Evolutionary conservation across 169 alveolate genomes (phyloP).

Genomic region (Cryptosporidium ubiquitum): DNA sequence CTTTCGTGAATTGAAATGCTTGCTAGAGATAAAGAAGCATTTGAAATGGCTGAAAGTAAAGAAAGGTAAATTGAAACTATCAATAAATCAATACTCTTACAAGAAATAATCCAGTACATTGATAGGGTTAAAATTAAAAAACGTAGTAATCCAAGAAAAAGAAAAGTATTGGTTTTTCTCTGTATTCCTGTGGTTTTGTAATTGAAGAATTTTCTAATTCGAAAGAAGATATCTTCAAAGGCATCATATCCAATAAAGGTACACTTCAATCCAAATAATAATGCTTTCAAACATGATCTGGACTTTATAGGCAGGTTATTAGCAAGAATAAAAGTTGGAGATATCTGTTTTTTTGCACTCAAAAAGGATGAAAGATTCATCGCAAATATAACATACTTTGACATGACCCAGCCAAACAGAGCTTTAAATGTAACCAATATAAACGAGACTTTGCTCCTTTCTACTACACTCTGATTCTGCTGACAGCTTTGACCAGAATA

Average conservation of each 20-base stretch:
- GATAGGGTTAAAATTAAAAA: neutral
- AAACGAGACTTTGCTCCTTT: neutral
- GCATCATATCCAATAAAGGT: constrained; percentile 61
- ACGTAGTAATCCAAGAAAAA: neutral
- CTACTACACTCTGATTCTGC: neutral
- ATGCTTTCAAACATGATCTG: neutral
- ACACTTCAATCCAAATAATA: constrained; percentile 31
- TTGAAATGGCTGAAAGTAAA: constrained; percentile 22
- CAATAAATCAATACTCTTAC: constrained; percentile 15
- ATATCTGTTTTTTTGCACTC: constrained; percentile 5
- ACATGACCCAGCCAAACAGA: neutral
- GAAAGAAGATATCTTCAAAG: constrained; percentile 20
- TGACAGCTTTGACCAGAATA: neutral
- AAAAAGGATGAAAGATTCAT: neutral
- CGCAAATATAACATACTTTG: neutral
- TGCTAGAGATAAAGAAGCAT: constrained; percentile 34
- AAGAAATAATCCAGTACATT: constrained; percentile 24
- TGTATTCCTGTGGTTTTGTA: neutral
- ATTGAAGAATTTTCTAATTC: neutral
- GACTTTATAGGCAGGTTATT: constrained; percentile 52
- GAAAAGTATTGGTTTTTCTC: neutral
- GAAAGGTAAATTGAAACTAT: constrained; percentile 32
- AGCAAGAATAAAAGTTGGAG: constrained; percentile 36
- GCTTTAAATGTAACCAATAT: neutral
- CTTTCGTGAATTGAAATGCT: constrained; percentile 42